These are phyloP conservation scores for Aureobasidium sp. DNA, from an alignment of 2,329 filamentous ascomycete species.

Conservation along the genomic window DNA sequence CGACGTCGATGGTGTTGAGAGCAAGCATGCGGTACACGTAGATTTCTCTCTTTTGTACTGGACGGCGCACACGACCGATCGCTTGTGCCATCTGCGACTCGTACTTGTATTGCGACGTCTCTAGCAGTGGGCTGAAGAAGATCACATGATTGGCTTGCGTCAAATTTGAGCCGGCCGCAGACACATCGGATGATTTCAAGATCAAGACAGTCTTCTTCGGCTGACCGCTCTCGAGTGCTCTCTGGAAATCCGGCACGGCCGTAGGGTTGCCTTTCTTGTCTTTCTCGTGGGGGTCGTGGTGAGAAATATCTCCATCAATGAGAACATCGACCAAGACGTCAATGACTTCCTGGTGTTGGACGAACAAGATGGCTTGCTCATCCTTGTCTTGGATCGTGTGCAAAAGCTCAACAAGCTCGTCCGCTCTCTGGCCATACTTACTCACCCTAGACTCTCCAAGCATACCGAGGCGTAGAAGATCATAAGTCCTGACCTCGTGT, in stretches of 20 bases:
- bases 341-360: conserved; percentile 45
- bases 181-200: conserved; percentile 50
- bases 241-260: neutral
- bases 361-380: conserved; percentile 51
- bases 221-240: neutral
- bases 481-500: conserved; percentile 32
- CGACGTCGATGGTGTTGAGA: conserved; percentile 56
- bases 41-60: conserved; percentile 51
- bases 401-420: conserved; percentile 41
- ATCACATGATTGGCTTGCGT: conserved; percentile 58
- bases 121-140: conserved; percentile 52
- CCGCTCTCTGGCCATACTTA: conserved; percentile 42
- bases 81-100: conserved; percentile 55
- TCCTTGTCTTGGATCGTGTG: conserved; percentile 29
- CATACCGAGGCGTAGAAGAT: conserved; percentile 35
- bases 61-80: conserved; percentile 53
- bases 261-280: neutral
- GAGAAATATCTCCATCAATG: conserved; percentile 20
- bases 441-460: conserved; percentile 26
- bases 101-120: conserved; percentile 47
- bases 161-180: conserved; percentile 55
- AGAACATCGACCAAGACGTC: conserved; percentile 33
- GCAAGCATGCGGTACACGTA: conserved; percentile 69
- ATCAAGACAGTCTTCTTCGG: conserved; percentile 46
- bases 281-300: neutral